phyloP scores from a whole-genome alignment of 140 eudicot species.

The Flaveria floridana region DNA sequence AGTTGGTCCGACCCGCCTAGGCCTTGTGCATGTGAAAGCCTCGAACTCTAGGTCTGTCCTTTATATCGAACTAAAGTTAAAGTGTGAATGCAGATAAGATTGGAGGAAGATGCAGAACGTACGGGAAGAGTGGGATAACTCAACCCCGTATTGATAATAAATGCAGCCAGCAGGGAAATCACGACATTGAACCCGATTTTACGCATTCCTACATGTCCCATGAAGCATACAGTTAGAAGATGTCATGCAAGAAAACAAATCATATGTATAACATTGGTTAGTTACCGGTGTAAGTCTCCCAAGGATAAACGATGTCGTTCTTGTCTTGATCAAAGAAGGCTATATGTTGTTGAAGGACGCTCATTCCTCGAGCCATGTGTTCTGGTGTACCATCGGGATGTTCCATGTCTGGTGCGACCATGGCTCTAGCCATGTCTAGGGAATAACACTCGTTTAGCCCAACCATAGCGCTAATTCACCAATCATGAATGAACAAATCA shows the following conservation, averaged over 20 bases:
- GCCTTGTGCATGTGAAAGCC: too few species aligned
- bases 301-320: conserved; percentile 34
- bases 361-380: conserved; percentile 22
- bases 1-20: too few species aligned
- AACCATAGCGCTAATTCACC: not conserved
- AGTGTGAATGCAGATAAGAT: not conserved
- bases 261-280: not conserved
- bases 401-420: conserved; percentile 30
- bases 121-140: conserved; percentile 91
- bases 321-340: conserved; percentile 37
- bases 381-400: conserved; percentile 26
- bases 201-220: conserved; percentile 53
- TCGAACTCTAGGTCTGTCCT: too few species aligned
- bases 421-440: conserved; percentile 39
- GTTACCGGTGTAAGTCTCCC: conserved; percentile 36
- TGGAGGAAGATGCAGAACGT: conserved; percentile 28
- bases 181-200: conserved; percentile 62
- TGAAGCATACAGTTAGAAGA: not conserved
- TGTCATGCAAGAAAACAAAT: not conserved
- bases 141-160: conserved; percentile 58
- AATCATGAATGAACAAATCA: not conserved
- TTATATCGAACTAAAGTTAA: not conserved
- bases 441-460: not conserved
- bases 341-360: conserved; percentile 39
- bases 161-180: conserved; percentile 49